Evolutionary conservation across 257 asterid species (phyloP).

Genomic region (Gentiana straminea): DNA sequence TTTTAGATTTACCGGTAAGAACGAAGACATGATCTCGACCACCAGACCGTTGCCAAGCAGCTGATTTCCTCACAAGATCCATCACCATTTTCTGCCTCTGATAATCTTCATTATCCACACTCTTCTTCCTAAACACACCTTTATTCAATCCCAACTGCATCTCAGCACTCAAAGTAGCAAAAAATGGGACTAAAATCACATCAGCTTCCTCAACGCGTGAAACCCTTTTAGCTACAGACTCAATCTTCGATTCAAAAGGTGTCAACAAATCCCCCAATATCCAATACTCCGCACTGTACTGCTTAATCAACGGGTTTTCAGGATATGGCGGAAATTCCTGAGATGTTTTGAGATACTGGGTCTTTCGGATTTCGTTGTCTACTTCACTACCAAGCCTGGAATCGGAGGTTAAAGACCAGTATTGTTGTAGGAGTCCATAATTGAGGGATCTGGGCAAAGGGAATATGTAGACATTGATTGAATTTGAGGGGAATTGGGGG

Average conservation of each 20-base stretch:
- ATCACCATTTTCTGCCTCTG: slow-evolving; percentile 65
- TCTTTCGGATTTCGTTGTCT: slow-evolving; percentile 59
- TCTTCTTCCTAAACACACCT: slow-evolving; percentile 78
- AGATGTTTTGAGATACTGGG: slow-evolving; percentile 18
- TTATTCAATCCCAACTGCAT: slow-evolving; percentile 64
- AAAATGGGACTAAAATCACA: slow-evolving; percentile 88
- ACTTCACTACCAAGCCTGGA: slow-evolving; percentile 73
- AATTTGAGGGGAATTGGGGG: slow-evolving; percentile 20
- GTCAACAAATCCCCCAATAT: slow-evolving; percentile 75
- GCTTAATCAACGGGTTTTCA: slow-evolving; percentile 72
- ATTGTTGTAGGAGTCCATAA: slow-evolving; percentile 62
- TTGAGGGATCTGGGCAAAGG: slow-evolving; percentile 88
- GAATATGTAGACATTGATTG: slow-evolving; percentile 53
- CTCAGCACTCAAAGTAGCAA: slow-evolving; percentile 87
- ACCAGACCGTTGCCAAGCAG: slow-evolving; percentile 84
- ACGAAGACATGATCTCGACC: slow-evolving; percentile 93
- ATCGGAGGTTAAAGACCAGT: slow-evolving; percentile 61
- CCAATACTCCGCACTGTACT: slow-evolving; percentile 98
- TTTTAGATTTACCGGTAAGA: slow-evolving; percentile 52
- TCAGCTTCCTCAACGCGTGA: slow-evolving; percentile 48
- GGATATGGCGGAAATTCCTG: slow-evolving; percentile 51
- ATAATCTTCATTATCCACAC: slow-evolving; percentile 73
- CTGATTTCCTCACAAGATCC: slow-evolving; percentile 54
- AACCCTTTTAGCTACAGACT: slow-evolving; percentile 68
- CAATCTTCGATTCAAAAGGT: slow-evolving; percentile 27